Evolutionary conservation across 495 filamentous ascomycete genomes (phyloP), one percentile per base, ranked within the genome.

Genomic region (Penicillium parvum): DNA sequence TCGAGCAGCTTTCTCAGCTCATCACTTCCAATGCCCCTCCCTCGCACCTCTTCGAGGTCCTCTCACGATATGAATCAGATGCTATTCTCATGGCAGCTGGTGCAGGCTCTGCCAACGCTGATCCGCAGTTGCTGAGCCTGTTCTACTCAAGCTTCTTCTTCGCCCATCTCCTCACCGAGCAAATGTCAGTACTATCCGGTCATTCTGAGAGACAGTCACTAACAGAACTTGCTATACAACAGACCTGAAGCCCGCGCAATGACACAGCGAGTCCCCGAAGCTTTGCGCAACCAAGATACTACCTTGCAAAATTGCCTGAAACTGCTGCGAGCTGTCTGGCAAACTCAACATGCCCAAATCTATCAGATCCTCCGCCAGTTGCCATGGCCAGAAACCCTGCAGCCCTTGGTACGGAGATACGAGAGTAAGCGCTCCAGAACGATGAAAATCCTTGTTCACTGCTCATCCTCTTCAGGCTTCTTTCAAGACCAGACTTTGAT

Each of bases 71-170:
- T 28, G 76, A 76, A 49, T 47, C 49, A 22, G 50, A 67, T 32
- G 69, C 72, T 20, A 64, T 53, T 28, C 57, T 67, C 4, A 50
- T 71, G 18, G 52, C 57, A 26, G 32, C 58, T 18, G 39, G 51
- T 9, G 46, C 35, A 11, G 45, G 43, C 2, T 16, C 34, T 17
- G 43, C 40, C 6, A 29, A 26, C 2, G 32, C 27, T 6, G 52
- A 65, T 28, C 33, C 49, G 7, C 44, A 67, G 20, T 45, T 72
- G 7, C 47, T 78, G 9, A 68, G 67, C 49, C 41, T 65, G 7
- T 79, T 65, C 44, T 78, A 76, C 30, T 66, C 71, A n/a, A 60
- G 60, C 21, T 77, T 75, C 40, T 67, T 79, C 43, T 64, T 79
- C 38, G 61, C 73, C 6, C 71, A 75, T 25, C 69, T 79, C 35